Conservation (phyloP, 2,329 filamentous ascomycete genomes). For the Fusarium gaditjirri region DNA sequence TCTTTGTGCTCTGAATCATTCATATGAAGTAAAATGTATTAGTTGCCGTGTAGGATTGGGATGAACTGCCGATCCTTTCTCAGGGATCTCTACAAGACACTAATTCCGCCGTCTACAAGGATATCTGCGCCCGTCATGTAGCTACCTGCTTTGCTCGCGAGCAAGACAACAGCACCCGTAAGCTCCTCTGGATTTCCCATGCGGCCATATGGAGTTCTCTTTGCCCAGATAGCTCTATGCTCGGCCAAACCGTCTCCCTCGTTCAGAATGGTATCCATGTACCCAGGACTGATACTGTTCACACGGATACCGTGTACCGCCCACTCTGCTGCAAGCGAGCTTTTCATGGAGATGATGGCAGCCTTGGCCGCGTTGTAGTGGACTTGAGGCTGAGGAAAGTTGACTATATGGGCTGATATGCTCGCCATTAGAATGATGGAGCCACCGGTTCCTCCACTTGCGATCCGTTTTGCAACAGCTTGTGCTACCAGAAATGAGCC, state of each 20-base stretch:
- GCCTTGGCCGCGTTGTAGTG: constrained; percentile 70
- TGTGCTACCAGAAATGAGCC: constrained; percentile 77
- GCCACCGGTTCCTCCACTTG: constrained; percentile 60
- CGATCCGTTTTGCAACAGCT: constrained; percentile 58
- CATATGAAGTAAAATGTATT: not conserved
- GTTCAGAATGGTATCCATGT: constrained; percentile 20
- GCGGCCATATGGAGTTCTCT: constrained; percentile 6
- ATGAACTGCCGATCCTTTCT: not conserved
- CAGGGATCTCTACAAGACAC: not conserved
- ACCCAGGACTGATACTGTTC: constrained; percentile 18
- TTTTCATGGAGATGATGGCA: constrained; percentile 10
- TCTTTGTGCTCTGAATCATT: fast-evolving
- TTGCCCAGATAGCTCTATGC: constrained; percentile 11
- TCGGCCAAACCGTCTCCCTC: constrained; percentile 17
- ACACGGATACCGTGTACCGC: constrained; percentile 10
- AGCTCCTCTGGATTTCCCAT: constrained; percentile 20
- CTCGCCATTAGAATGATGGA: constrained; percentile 74
- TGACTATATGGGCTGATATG: constrained; percentile 74
- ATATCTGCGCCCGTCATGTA: constrained; percentile 20
- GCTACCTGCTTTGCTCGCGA: constrained; percentile 20
- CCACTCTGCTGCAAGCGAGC: constrained; percentile 15
- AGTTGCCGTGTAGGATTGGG: not conserved
- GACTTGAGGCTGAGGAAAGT: constrained; percentile 77
- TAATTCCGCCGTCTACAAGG: constrained; percentile 17
- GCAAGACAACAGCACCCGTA: constrained; percentile 3